Evolutionary conservation across 768 basidiomycete genomes (phyloP).

Genomic region (Rubroboletus pulcherrimus): DNA sequence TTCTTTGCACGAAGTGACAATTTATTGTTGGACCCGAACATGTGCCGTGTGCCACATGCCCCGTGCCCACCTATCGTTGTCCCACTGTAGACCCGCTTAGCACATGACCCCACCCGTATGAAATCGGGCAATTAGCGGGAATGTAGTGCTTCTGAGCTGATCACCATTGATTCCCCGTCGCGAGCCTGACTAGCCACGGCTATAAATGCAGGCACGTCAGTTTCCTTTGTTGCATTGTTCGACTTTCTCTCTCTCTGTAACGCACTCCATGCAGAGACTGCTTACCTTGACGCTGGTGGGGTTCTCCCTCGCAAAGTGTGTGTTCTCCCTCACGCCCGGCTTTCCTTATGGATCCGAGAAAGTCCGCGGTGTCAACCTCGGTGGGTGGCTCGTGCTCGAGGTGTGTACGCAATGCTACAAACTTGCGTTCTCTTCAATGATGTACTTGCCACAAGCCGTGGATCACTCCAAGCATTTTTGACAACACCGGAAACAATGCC

Average conservation of each 20-base stretch:
- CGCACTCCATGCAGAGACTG: conserved; percentile 23
- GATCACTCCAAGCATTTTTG: conserved; percentile 75
- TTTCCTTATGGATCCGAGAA: conserved; percentile 73
- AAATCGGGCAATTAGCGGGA: conserved; percentile 1
- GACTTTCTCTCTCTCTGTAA: conserved; percentile 49
- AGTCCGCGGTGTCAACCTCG: conserved; percentile 82
- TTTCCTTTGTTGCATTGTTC: not conserved
- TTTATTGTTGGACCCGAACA: not conserved
- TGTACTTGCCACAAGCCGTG: conserved; percentile 56
- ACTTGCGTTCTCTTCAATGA: conserved; percentile 25
- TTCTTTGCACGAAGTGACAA: not conserved
- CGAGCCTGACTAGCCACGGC: not conserved
- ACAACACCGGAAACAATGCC: conserved; percentile 45
- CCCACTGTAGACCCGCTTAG: not conserved
- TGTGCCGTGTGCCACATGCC: not conserved
- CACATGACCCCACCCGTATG: conserved; percentile 2
- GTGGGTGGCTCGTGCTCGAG: conserved; percentile 59
- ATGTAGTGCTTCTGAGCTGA: conserved; percentile 1
- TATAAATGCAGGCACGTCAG: conserved; percentile 17
- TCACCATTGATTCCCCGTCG: not conserved
- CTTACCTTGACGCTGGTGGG: conserved; percentile 22
- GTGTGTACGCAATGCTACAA: conserved; percentile 25
- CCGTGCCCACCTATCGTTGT: not conserved
- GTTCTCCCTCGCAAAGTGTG: conserved; percentile 26
- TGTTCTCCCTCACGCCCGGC: conserved; percentile 41